Evolutionary conservation across 306 rosid species (phyloP), one percentile per base, ranked within the genome.

Genomic region (Myrica gale): DNA sequence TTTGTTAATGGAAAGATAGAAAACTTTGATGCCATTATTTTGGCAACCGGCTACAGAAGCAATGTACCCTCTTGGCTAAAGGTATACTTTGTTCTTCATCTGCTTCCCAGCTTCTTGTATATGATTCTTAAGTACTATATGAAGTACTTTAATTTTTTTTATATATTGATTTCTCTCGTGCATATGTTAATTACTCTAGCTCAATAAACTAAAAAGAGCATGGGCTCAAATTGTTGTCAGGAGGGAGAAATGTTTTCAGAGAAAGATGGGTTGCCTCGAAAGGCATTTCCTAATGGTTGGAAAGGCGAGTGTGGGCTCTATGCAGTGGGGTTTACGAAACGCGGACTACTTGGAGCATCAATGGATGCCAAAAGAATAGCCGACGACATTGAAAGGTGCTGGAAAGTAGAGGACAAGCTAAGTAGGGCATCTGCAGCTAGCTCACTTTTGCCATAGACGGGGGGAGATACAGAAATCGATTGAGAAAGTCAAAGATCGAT

Each of bases 21-120:
- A 75, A 85, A 79, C 68, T 96, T 88, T 76, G 98, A 92, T 86
- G 96, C 90, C 79, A 87, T 96, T 78, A 85, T 96, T 54, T 82
- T 96, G 50, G 99, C 99, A 73, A 96, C 99, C 11, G 99, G 99
- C 61, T 96, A 96, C 85, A 96, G 87, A 92, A 96, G 99, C 84
- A 96, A 92, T 80, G 99, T 96, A 6, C 99, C 97, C 79, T 79
- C 83, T 78, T 96, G 99, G 99, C 98, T 96, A 68, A 89, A 90
- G 99, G 99, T 92, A 82, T 32, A 32, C 37, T 32, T 32, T 32
- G 37, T 32, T 32, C 37, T 32, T 2, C 37, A 32, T 32, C 37
- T 32, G 37, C 2, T 32, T 32, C 37, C 55, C 57, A 48, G 53
- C 53, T 48, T 60, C 32, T 51, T 41, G 70, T 47, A 51, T 57